Conservation (phyloP, 1,284 basidiomycete genomes). For the Ustilago tritici region DNA sequence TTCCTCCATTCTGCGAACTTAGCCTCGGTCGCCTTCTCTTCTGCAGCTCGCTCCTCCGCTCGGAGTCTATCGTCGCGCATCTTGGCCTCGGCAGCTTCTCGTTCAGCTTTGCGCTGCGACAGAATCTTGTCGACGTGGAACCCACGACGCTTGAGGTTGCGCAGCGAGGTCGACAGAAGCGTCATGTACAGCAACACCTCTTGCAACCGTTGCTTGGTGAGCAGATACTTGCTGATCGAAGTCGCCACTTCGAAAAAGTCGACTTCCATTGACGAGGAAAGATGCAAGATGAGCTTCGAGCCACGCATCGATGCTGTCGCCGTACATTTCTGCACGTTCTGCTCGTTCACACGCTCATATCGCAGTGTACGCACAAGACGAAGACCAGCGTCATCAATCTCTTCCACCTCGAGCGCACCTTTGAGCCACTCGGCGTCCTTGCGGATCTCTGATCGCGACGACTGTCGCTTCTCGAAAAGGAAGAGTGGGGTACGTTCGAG, state of each 20-base stretch:
- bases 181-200: slow-evolving; percentile 83
- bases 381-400: slow-evolving; percentile 63
- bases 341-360: slow-evolving; percentile 51
- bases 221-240: slow-evolving; percentile 61
- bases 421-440: slow-evolving; percentile 80
- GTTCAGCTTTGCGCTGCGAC: slow-evolving; percentile 82
- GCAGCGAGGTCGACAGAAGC: slow-evolving; percentile 88
- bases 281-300: slow-evolving; percentile 80
- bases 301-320: slow-evolving; percentile 55
- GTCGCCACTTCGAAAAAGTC: slow-evolving; percentile 84
- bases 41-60: slow-evolving; percentile 60
- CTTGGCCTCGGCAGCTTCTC: slow-evolving; percentile 74
- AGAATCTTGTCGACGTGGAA: slow-evolving; percentile 86
- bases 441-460: slow-evolving; percentile 75
- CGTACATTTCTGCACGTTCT: slow-evolving; percentile 63
- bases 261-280: slow-evolving; percentile 80
- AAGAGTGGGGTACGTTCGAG: slow-evolving; percentile 92
- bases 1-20: slow-evolving; percentile 45
- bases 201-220: slow-evolving; percentile 63
- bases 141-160: slow-evolving; percentile 84
- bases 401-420: slow-evolving; percentile 73
- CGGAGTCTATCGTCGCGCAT: slow-evolving; percentile 61
- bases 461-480: slow-evolving; percentile 85
- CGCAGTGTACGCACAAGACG: slow-evolving; percentile 59
- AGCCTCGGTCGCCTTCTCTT: slow-evolving; percentile 38